Evolutionary conservation across 441 rosid species (phyloP), one percentile per base, ranked within the genome.

Genomic region (Populus tomentosa): DNA sequence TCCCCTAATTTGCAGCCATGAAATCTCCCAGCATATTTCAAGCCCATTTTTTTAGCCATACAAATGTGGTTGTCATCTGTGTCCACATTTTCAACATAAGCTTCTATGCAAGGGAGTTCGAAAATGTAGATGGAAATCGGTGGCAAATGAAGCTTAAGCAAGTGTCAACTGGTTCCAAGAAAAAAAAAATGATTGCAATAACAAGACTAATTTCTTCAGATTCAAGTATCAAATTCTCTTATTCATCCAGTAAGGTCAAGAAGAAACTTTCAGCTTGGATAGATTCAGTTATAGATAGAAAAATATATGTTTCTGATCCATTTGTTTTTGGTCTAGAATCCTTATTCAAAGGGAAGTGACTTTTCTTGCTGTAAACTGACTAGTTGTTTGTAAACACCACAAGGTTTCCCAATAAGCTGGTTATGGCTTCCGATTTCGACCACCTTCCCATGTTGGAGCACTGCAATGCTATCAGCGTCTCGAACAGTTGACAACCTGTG

Each of bases 401-500:
- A 80, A 23, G 85, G 63, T 63, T 77, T 90, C 18, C 78, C 79
- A 24, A 85, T 79, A 9, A 94, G 95, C 81, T 88, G 85, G 40
- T 80, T 83, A 28, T 92, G 98, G 85, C 86, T 88, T 68, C 98
- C 97, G 13, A 88, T 82, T 85, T 92, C 95, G 67, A 80, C 88
- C 69, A 90, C 92, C 79, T 72, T 89, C 79, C 96, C 97, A 20
- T 86, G 75, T 14, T 90, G 82, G 38, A 94, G 79, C 70, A 92
- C 97, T 1, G 89, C 95, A 73, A 92, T 92, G 3, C 64, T 78
- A 46, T 89, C 82, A 0, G 93, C 91, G 3, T 88, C 82, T 8
- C 87, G 86, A 67, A 90, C 85, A 11, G 98, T 90, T 7, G 94
- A 89, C 74, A 92, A 79, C 77, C 97, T 87, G 76, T 94, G 98